Evolutionary conservation across 208 protist species (phyloP).

Genomic region (Borovskyia barvae): DNA sequence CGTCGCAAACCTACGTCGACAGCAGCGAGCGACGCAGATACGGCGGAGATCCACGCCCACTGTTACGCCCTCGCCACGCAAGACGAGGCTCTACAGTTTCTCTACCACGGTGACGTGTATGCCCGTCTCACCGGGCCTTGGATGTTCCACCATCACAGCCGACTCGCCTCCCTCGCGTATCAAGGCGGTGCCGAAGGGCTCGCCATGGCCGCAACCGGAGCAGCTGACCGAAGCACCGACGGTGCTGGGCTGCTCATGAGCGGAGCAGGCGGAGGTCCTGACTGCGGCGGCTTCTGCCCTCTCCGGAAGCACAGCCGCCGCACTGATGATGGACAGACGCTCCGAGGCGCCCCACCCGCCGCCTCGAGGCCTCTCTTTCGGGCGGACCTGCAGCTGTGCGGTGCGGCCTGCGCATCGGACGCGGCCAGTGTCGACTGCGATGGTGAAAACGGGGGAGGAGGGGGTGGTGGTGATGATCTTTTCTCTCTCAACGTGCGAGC

Average conservation of each 20-base stretch:
- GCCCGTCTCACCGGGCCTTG: constrained; percentile 21
- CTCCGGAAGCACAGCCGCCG: constrained; percentile 23
- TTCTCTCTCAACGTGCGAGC: constrained; percentile 50
- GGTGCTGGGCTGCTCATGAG: neutral
- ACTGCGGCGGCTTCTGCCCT: constrained; percentile 10
- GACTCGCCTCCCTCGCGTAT: constrained; percentile 9
- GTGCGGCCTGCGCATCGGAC: constrained; percentile 48
- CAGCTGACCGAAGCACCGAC: neutral
- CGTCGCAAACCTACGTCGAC: no score
- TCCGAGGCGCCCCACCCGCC: constrained; percentile 6
- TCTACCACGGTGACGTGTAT: constrained; percentile 20
- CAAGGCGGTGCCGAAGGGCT: neutral
- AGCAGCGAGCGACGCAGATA: no score
- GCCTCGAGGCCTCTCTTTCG: constrained; percentile 9
- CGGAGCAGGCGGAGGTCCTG: neutral
- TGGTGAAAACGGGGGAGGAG: neutral
- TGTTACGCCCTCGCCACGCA: constrained; percentile 15
- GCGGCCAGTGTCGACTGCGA: neutral
- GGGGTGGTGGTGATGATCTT: constrained; percentile 15
- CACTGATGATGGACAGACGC: constrained; percentile 3
- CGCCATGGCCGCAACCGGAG: neutral
- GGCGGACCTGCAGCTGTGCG: constrained; percentile 30
- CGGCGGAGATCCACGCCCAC: constrained; percentile 10
- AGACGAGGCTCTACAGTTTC: constrained; percentile 21
- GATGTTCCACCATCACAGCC: constrained; percentile 9